phyloP scores from a whole-genome alignment of 208 protist species.

The Trypanosoma caninum region DNA sequence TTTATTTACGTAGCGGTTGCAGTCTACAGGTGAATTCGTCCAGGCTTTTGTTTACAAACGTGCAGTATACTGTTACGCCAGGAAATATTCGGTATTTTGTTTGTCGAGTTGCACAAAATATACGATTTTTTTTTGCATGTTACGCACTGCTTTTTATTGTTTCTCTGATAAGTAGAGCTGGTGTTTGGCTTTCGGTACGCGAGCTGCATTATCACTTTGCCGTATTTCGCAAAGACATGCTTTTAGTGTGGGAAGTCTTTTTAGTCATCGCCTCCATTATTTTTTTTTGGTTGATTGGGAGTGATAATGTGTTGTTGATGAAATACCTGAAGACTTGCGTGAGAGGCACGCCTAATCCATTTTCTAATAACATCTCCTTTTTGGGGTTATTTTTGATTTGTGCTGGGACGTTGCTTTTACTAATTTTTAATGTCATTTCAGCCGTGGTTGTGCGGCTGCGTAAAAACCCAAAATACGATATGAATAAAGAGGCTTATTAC shows the following conservation, averaged over 20 bases:
- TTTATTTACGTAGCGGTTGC: constrained; percentile 34
- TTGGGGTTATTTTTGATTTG: constrained; percentile 69
- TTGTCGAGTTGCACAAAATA: constrained; percentile 52
- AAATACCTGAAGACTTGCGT: constrained; percentile 58
- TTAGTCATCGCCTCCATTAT: constrained; percentile 58
- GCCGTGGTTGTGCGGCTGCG: constrained; percentile 43
- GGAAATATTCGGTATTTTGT: constrained; percentile 75
- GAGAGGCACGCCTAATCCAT: not conserved
- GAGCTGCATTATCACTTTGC: constrained; percentile 84
- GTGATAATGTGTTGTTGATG: constrained; percentile 54
- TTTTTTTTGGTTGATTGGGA: constrained; percentile 31
- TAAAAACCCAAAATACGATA: constrained; percentile 53
- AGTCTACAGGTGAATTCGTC: constrained; percentile 27
- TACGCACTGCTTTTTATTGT: constrained; percentile 40
- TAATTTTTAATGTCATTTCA: constrained; percentile 44
- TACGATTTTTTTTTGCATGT: constrained; percentile 65
- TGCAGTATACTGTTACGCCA: constrained; percentile 35
- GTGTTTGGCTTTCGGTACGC: constrained; percentile 64
- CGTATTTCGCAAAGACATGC: constrained; percentile 76
- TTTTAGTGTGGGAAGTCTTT: constrained; percentile 72
- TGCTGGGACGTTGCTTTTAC: constrained; percentile 44
- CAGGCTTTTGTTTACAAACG: constrained; percentile 53
- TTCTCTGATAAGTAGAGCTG: constrained; percentile 52
- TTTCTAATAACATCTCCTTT: constrained; percentile 47
- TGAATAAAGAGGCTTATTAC: constrained; percentile 53